Evolutionary conservation across 2,329 filamentous ascomycete genomes (phyloP).

Genomic region (Apiospora sp.): DNA sequence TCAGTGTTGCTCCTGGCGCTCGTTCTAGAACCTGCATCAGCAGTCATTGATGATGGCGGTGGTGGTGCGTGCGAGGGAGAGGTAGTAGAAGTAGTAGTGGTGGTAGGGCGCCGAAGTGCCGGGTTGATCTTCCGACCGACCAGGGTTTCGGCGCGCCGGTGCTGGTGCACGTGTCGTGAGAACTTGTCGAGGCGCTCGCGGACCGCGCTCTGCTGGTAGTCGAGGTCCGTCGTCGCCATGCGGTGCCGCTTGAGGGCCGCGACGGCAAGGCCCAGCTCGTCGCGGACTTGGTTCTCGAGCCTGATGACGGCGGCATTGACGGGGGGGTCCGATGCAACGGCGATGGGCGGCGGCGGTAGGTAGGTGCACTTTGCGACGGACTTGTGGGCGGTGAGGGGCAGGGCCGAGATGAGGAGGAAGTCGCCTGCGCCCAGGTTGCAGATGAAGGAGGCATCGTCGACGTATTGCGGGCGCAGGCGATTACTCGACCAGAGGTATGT

Average conservation of each 20-base stretch:
- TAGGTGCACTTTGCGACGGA: conserved; percentile 20
- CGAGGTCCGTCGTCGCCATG: conserved; percentile 24
- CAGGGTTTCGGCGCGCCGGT: conserved; percentile 21
- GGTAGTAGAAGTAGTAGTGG: neutral
- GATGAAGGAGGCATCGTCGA: conserved; percentile 27
- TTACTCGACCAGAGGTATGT: neutral
- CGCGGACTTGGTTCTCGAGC: neutral
- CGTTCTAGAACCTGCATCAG: neutral
- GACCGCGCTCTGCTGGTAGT: conserved; percentile 25
- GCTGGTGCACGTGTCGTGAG: conserved; percentile 26
- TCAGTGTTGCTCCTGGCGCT: neutral
- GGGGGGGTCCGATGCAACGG: neutral
- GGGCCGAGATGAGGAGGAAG: conserved; percentile 24
- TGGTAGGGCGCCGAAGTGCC: conserved; percentile 11
- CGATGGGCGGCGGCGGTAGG: neutral
- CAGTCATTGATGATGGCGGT: too few species aligned
- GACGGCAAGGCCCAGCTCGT: conserved; percentile 12
- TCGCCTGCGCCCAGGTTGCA: conserved; percentile 16
- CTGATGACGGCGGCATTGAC: neutral
- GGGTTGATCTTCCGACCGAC: conserved; percentile 23
- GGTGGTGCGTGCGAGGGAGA: neutral
- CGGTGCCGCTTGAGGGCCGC: neutral
- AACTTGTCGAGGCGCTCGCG: conserved; percentile 28
- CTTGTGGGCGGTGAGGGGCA: conserved; percentile 17
- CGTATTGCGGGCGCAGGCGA: conserved; percentile 23